These are phyloP conservation scores for Prunus campanulata DNA, from an alignment of 306 rosid species.

Conservation along the genomic window DNA sequence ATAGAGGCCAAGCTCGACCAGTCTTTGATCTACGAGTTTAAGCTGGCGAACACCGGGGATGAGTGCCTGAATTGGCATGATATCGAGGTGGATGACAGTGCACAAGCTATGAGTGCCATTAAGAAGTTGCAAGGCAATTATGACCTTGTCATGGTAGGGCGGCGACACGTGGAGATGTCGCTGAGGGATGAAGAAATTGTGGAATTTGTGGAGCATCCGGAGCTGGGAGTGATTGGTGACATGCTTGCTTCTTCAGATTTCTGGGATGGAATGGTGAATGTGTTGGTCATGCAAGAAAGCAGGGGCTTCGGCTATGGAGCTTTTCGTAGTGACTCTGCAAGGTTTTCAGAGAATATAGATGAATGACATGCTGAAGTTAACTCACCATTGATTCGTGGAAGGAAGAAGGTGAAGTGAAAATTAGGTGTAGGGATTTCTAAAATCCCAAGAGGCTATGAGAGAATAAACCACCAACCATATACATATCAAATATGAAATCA, in stretches of 20 bases:
- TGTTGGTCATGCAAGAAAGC: constrained; percentile 42
- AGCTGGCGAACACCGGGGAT: constrained; percentile 19
- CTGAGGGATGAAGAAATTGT: constrained; percentile 35
- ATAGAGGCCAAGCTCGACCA: constrained; percentile 35
- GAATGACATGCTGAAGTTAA: no score
- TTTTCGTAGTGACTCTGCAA: no score
- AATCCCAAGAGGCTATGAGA: no score
- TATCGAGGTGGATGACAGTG: constrained; percentile 37
- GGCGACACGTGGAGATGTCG: constrained; percentile 8
- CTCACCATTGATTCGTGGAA: no score
- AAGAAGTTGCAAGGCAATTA: constrained; percentile 2
- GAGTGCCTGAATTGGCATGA: constrained; percentile 19
- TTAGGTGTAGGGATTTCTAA: no score
- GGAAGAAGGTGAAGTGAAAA: no score
- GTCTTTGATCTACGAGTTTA: constrained; percentile 44
- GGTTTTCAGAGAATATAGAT: no score
- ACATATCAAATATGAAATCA: no score
- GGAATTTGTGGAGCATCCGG: constrained; percentile 40
- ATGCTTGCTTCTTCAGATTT: constrained; percentile 48
- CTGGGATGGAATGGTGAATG: constrained; percentile 30
- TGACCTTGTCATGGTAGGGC: constrained; percentile 50
- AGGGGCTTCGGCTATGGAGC: background rate
- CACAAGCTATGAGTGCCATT: constrained; percentile 19
- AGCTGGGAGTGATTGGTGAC: constrained; percentile 50
- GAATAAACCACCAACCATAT: no score